Evolutionary conservation across 2,329 filamentous ascomycete genomes (phyloP).

Genomic region (Didymella lethalis): DNA sequence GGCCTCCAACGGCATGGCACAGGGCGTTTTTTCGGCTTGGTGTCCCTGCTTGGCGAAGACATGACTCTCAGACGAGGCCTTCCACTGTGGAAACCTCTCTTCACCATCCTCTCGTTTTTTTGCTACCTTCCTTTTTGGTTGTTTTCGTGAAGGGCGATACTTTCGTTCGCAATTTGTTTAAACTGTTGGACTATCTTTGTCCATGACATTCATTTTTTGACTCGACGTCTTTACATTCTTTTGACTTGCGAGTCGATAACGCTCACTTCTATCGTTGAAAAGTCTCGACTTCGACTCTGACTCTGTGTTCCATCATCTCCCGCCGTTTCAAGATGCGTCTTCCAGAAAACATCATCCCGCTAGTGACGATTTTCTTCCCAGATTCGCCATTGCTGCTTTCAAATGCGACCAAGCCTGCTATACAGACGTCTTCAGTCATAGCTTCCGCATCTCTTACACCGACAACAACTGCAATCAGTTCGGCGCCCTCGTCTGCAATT

Average conservation of each 20-base stretch:
- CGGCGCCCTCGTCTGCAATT: background rate
- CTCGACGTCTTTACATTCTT: slow-evolving; percentile 12
- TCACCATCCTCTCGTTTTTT: background rate
- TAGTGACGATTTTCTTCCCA: slow-evolving; percentile 18
- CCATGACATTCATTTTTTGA: slow-evolving; percentile 18
- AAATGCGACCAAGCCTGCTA: background rate
- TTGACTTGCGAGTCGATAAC: slow-evolving; percentile 15
- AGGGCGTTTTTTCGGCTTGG: slow-evolving; percentile 2
- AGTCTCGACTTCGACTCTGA: background rate
- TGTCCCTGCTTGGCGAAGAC: slow-evolving; percentile 3
- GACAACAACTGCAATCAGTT: background rate
- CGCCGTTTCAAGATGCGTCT: slow-evolving; percentile 7
- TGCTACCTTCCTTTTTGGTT: slow-evolving; percentile 12
- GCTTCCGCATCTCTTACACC: background rate
- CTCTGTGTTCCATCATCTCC: background rate
- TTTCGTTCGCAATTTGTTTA: background rate
- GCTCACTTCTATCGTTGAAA: slow-evolving; percentile 5
- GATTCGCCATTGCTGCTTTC: slow-evolving; percentile 6
- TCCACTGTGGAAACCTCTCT: background rate
- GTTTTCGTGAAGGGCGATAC: background rate
- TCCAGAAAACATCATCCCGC: slow-evolving; percentile 7
- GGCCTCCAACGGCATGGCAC: slow-evolving; percentile 13
- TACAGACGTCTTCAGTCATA: background rate
- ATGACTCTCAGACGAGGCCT: background rate
- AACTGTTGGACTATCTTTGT: slow-evolving; percentile 1